Base-by-base conservation (phyloP, 345 rosid species). In the Noccaea bulbosa region DNA sequence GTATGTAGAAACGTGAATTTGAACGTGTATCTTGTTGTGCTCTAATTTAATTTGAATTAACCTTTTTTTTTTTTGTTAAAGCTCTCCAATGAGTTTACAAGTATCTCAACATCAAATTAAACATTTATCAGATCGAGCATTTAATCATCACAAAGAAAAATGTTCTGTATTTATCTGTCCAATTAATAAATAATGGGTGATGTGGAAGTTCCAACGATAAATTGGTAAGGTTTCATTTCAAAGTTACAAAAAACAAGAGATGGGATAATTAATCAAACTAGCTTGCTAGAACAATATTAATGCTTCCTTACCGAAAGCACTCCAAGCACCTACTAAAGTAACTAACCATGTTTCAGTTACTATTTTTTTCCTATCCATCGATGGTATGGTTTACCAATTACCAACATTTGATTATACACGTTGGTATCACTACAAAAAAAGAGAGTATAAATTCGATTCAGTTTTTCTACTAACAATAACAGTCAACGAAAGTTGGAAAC, bases 291-390 rank as follows among this genome's bases (percentile, higher is more conserved):
- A 45, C 62, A 6, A 40, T 20, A 20, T 20, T 20, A 20, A 20
- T 16, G 53, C 43, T 47, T 71, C 39, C 22, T 62, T 59, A 33
- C 48, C 47, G 32, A 62, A 62, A 62, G 56, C 63, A 62, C 56
- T 24, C 63, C 55, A 51, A 63, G 70, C 53, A 72, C 70, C 52
- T 24, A 53, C 47, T 62, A 62, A 71, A 52, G 62, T 71, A 62
- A 71, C 47, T 20, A 53, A 12, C 49, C 50, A 55, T 64, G 70
- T 55, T 15, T 41, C 20, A 62, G 39, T 44, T 72, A 37, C 65
- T 72, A 7, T 54, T 16, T 72, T 16, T 72, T 16, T 60, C 22
- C 41, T 32, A 33, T 41, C 34, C 16, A 45, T 41, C 48, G 37
- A 24, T 41, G 41, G 22, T 54, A 24, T 52, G 53, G n/a, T 62